Evolutionary conservation across 1,139 yeast genomes (phyloP), one percentile per base, ranked within the genome.

Genomic region (Sugiyamaella grinbergsii): DNA sequence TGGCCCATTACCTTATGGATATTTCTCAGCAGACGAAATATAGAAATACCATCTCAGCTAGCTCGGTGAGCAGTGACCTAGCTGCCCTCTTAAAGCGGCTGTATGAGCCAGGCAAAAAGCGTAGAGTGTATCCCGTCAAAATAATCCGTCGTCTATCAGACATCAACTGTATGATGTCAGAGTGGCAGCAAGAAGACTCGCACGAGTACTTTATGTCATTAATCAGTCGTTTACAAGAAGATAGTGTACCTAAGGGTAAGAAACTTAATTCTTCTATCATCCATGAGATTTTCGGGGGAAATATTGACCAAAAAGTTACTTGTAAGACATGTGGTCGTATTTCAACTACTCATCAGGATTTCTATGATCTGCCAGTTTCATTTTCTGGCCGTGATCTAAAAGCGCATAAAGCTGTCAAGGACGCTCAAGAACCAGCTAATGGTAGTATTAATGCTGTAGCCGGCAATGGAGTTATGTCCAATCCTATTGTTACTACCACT

Each of bases 171-270:
- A 85, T 88, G 94, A 89, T 91, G 96, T 83, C 91, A 36, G 93
- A 84, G 66, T 90, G 96, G 96, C 91, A 89, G 68, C 98, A 93
- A 68, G 98, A 93, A 69, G 99, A 93, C 68, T 86, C 96, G 0
- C 99, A 93, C 68, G 99, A 93, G 69, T 93, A 91, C 69, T 88
- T 83, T 66, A 90, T 91, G 96, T 86, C 95, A 15, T 73, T 91
- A 55, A 77, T 91, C 76, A 83, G 94, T 7, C 73, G 96, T 51
- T 71, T 91, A 52, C 98, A 91, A 69, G 97, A 91, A 66, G 97
- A 91, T 65, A 79, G 89, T 5, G 90, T 94, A 1, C 97, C 97
- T 28, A 85, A 82, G 65, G 96, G 96, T 11, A 77, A 74, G 46
- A 90, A 91, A 65, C 74, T 90, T 64, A 86, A 88, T 60, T 77